phyloP scores from a whole-genome alignment of 352 stramenopile species.

The Phytophthora citrophthora region DNA sequence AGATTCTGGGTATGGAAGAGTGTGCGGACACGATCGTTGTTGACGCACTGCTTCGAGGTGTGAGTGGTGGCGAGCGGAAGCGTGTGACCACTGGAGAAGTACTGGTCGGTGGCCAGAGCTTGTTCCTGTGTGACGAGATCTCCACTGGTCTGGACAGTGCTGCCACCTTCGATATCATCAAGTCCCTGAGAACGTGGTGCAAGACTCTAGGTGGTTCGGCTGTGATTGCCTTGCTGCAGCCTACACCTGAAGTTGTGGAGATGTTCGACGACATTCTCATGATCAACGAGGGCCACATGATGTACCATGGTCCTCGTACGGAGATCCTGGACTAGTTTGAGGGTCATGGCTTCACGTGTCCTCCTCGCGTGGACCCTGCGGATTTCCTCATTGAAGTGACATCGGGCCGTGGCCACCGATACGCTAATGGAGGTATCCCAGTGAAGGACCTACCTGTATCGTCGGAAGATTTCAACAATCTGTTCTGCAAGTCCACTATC shows the following conservation, averaged over 20 bases:
- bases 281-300: constrained; percentile 89
- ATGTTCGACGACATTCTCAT: constrained; percentile 96
- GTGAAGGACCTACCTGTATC: constrained; percentile 28
- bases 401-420: constrained; percentile 52
- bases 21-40: constrained; percentile 94
- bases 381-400: constrained; percentile 71
- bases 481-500: constrained; percentile 61
- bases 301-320: constrained; percentile 89
- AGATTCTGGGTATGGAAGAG: constrained; percentile 85
- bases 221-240: constrained; percentile 59
- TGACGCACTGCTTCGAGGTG: constrained; percentile 79
- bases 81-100: constrained; percentile 94
- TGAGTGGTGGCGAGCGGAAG: constrained; percentile 88
- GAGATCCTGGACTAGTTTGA: constrained; percentile 86
- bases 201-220: constrained; percentile 42
- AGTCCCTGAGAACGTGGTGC: constrained; percentile 54
- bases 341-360: constrained; percentile 64
- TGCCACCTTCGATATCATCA: constrained; percentile 88
- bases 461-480: constrained; percentile 50
- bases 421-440: constrained; percentile 36
- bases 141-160: constrained; percentile 93
- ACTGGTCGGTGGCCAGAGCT: constrained; percentile 68
- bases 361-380: constrained; percentile 57
- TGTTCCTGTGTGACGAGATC: constrained; percentile 93
- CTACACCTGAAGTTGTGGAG: constrained; percentile 91